phyloP scores from a whole-genome alignment of 768 basidiomycete genomes.

The Suillus sp. region DNA sequence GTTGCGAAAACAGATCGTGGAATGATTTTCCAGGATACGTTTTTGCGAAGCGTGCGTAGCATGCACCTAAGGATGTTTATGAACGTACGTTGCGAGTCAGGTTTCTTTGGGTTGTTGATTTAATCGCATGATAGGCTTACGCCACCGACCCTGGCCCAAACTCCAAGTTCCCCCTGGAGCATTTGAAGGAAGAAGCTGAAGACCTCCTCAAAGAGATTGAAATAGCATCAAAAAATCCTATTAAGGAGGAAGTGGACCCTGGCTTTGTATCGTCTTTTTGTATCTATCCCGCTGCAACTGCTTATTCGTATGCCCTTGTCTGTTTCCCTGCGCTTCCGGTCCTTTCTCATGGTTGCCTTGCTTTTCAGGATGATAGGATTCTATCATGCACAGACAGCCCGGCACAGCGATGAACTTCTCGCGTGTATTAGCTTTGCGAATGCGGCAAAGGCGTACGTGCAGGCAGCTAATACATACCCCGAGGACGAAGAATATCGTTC shows the following conservation, averaged over 20 bases:
- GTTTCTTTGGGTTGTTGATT: not conserved
- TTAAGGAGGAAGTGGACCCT: constrained; percentile 5
- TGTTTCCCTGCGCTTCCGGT: not conserved
- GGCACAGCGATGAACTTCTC: not conserved
- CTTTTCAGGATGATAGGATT: constrained; percentile 10
- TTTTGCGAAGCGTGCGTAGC: constrained; percentile 14
- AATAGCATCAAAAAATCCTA: not conserved
- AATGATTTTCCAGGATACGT: constrained; percentile 23
- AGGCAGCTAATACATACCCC: constrained; percentile 18
- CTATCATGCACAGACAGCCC: constrained; percentile 9
- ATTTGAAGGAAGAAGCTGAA: constrained; percentile 23
- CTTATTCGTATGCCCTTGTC: constrained; percentile 18
- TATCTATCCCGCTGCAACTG: constrained; percentile 18
- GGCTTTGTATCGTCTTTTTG: constrained; percentile 21
- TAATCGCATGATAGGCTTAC: constrained; percentile 7
- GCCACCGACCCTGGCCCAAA: constrained; percentile 4
- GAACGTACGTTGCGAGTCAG: not conserved
- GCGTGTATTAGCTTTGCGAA: not conserved
- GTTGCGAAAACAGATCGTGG: constrained; percentile 21
- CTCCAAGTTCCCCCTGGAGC: constrained; percentile 15
- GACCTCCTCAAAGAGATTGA: constrained; percentile 19
- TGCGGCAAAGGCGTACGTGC: constrained; percentile 14
- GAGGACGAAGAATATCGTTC: constrained; percentile 22
- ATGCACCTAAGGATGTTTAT: constrained; percentile 10
- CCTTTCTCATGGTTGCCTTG: not conserved